Percentiles rank a stretch among this genome's conserved stretches.
Conservation (phyloP, 2,329 filamentous ascomycete genomes). For the Huntiella savannae region DNA sequence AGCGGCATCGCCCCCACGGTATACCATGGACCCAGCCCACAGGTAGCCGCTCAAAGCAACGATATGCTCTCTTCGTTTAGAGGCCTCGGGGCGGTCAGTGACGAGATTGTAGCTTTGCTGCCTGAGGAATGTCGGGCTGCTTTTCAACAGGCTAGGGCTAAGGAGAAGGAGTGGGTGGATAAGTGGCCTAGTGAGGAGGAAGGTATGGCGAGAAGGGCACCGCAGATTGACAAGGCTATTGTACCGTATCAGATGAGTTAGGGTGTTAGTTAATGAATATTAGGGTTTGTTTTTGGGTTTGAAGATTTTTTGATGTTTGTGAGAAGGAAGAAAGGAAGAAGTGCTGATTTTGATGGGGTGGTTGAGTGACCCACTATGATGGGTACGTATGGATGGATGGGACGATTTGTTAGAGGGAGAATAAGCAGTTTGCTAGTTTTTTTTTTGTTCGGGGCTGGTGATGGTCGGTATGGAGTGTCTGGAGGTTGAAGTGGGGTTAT, state of each 20-base stretch:
- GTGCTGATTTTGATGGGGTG: background rate
- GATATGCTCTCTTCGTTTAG: slow-evolving; percentile 33
- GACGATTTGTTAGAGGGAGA: too few species aligned
- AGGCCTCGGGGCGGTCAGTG: slow-evolving; percentile 43
- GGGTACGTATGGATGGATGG: too few species aligned
- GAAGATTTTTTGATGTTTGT: background rate
- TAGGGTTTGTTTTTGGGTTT: background rate
- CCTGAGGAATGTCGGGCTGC: slow-evolving; percentile 52
- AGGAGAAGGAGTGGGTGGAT: slow-evolving; percentile 53
- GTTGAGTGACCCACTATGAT: too few species aligned
- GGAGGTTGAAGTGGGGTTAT: too few species aligned
- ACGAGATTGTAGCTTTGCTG: slow-evolving; percentile 46
- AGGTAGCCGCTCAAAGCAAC: slow-evolving; percentile 20
- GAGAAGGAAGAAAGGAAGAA: too few species aligned
- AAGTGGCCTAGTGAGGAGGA: slow-evolving; percentile 38
- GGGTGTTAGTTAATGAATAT: slow-evolving; percentile 1
- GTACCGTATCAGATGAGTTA: slow-evolving; percentile 34
- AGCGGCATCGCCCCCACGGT: slow-evolving; percentile 26
- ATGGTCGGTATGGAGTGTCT: too few species aligned
- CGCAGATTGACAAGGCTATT: slow-evolving; percentile 44
- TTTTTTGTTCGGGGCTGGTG: too few species aligned
- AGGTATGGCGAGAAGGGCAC: slow-evolving; percentile 25
- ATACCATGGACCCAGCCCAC: slow-evolving; percentile 21
- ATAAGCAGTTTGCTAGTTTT: too few species aligned
- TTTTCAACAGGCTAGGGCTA: slow-evolving; percentile 46